Base-by-base conservation (phyloP, 2,329 filamentous ascomycete species). In the Talaromyces sp. region DNA sequence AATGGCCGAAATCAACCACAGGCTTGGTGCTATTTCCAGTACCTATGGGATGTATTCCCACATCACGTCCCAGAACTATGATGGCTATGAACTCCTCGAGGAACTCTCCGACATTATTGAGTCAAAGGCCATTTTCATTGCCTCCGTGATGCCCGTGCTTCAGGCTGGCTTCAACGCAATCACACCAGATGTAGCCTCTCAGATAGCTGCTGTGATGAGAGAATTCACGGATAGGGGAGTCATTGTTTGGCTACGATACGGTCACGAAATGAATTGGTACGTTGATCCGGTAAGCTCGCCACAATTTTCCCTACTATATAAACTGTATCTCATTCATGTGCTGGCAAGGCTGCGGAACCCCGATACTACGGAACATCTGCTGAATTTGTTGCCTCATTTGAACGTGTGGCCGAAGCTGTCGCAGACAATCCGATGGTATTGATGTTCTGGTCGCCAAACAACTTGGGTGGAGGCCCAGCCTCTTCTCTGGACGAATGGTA, bases 361-460 rank as follows among this genome's bases (percentile, higher is more conserved):
- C 27, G 27, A 31, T 31, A 31, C 27, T 31, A 31, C 27, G 27
- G 27, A 31, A 31, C 27, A 31, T 31, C 27, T 31, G 27, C 27
- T 6, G 27, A 31, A 6, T 31, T 31, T 31, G 27, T 31, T 31
- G 27, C 4, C 1, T 31, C 27, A 31, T 31, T 31, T 31, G 5
- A 31, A 31, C 27, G 50, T 33, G 50, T 54, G 17, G 50, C 50
- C 10, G 50, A 54, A 27, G 50, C 50, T 54, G 50, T 54, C 13
- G 19, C 50, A 33, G 50, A 54, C 17, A 54, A 54, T 33, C 19
- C 19, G 27, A 54, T 54, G 50, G 50, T 54, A 15, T 54, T 27
- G 19, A 54, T 54, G 50, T 54, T 54, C 27, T 54, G 50, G 50
- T 54, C 50, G 15, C 50, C 50, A 54, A 54, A 54, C 25, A 54